Evolutionary conservation across 192 early-diverging fungal species (phyloP).

Genomic region (Dissophora globulifera): DNA sequence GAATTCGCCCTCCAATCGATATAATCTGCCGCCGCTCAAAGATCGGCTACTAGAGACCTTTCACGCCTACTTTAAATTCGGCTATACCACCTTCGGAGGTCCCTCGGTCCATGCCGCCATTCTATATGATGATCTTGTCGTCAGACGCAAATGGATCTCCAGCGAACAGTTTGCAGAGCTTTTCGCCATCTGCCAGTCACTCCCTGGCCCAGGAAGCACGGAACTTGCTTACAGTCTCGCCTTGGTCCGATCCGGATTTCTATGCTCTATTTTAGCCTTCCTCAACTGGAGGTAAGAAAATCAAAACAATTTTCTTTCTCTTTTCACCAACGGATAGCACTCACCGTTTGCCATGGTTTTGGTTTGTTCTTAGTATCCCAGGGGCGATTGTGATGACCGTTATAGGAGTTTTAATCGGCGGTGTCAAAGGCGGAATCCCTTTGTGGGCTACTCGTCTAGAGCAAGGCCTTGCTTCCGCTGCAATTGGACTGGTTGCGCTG

Average conservation of each 20-base stretch:
- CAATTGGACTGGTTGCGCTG: constrained; percentile 69
- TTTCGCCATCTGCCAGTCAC: constrained; percentile 69
- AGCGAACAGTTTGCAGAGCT: constrained; percentile 70
- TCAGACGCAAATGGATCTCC: constrained; percentile 61
- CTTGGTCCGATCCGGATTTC: constrained; percentile 59
- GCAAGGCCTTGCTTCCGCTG: constrained; percentile 63
- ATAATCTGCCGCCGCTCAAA: constrained; percentile 16
- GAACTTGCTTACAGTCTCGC: constrained; percentile 68
- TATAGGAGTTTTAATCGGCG: constrained; percentile 55
- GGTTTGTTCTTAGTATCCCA: constrained; percentile 51
- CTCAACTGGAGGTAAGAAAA: constrained; percentile 62
- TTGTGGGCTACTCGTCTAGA: constrained; percentile 59
- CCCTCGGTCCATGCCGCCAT: constrained; percentile 69
- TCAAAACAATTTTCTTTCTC: no score
- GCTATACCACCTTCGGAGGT: constrained; percentile 70
- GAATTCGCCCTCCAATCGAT: constrained; percentile 3
- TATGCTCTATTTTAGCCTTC: constrained; percentile 60
- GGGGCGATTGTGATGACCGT: constrained; percentile 66
- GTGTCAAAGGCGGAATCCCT: constrained; percentile 55
- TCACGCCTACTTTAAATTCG: constrained; percentile 58
- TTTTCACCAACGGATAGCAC: no score
- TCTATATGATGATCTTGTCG: constrained; percentile 65
- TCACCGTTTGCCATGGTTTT: no score
- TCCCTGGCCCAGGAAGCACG: constrained; percentile 70
- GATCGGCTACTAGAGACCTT: constrained; percentile 35